A percentile compares a stretch with the other conserved stretches of the same genome.
These are phyloP conservation scores for Hypomontagnella submonticulosa DNA, from an alignment of 495 filamentous ascomycete species.

Conservation along the genomic window DNA sequence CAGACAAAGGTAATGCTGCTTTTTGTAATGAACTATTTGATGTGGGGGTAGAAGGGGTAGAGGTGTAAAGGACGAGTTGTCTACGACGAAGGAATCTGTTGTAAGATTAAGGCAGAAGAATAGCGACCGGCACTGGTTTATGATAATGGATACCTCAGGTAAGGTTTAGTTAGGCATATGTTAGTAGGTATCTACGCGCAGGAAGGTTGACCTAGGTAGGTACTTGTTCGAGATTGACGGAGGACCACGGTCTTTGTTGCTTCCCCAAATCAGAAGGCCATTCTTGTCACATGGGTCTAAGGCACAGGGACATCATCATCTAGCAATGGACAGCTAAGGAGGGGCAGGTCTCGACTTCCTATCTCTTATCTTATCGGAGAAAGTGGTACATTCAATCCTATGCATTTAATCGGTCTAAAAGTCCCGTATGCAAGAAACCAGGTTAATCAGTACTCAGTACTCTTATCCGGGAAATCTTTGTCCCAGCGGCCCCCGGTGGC, in stretches of 20 bases:
- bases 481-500: not conserved
- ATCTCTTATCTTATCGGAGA: conserved; percentile 25
- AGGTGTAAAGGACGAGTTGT: conserved; percentile 5
- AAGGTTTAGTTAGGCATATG: not conserved
- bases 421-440: no score
- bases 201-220: not conserved
- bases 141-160: not conserved
- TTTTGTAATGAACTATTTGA: not conserved
- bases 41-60: not conserved
- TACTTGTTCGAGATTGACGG: not conserved
- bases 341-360: conserved; percentile 22
- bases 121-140: conserved; percentile 11
- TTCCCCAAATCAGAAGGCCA: conserved; percentile 17
- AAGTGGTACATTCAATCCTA: no score
- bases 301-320: conserved; percentile 32
- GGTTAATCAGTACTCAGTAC: no score
- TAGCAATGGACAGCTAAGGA: conserved; percentile 30
- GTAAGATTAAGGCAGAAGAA: conserved; percentile 8
- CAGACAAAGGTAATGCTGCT: conserved; percentile 12
- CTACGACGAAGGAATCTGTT: conserved; percentile 1
- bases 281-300: conserved; percentile 37
- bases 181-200: not conserved
- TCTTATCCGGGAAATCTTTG: no score
- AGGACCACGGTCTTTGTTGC: not conserved
- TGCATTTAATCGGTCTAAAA: no score